phyloP scores from a whole-genome alignment of 441 rosid genomes.

The Croton laevigatus region DNA sequence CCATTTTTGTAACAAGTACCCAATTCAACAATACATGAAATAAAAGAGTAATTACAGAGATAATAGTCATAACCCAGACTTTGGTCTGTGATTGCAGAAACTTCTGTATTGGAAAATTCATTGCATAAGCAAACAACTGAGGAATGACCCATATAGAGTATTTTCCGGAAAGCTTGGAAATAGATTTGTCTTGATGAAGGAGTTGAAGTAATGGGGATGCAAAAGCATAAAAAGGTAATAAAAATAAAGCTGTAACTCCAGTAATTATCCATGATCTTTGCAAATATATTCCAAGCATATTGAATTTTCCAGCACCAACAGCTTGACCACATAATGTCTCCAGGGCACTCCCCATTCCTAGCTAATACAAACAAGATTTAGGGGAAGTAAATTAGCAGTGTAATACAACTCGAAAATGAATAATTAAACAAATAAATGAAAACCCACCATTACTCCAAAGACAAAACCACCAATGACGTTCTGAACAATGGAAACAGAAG shows the following conservation, averaged over 20 bases:
- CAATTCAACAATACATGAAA: slow-evolving; percentile 38
- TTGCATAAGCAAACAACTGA: slow-evolving; percentile 41
- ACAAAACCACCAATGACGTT: slow-evolving; percentile 50
- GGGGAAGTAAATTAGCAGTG: no score
- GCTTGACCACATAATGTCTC: no score
- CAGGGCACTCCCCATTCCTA: no score
- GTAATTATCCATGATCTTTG: no score
- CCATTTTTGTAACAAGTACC: slow-evolving; percentile 33
- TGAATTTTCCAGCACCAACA: no score
- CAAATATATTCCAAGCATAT: no score
- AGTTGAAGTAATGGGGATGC: slow-evolving; percentile 41
- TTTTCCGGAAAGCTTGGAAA: slow-evolving; percentile 42
- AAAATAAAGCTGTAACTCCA: slow-evolving; percentile 16
- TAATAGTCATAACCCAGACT: slow-evolving; percentile 46
- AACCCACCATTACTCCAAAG: slow-evolving; percentile 45
- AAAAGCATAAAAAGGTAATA: slow-evolving; percentile 39
- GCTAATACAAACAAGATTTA: no score
- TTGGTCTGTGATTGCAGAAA: slow-evolving; percentile 50
- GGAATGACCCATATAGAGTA: slow-evolving; percentile 38
- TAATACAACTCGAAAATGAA: no score
- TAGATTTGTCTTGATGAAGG: slow-evolving; percentile 37
- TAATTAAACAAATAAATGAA: no score
- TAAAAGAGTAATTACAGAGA: slow-evolving; percentile 30
- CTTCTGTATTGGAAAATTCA: slow-evolving; percentile 44
- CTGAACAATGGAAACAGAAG: slow-evolving; percentile 57